A percentile compares a stretch with the other conserved stretches of the same genome.
Evolutionary conservation across 2,329 filamentous ascomycete genomes (phyloP).

Genomic region (Sclerotiophoma versabilis): DNA sequence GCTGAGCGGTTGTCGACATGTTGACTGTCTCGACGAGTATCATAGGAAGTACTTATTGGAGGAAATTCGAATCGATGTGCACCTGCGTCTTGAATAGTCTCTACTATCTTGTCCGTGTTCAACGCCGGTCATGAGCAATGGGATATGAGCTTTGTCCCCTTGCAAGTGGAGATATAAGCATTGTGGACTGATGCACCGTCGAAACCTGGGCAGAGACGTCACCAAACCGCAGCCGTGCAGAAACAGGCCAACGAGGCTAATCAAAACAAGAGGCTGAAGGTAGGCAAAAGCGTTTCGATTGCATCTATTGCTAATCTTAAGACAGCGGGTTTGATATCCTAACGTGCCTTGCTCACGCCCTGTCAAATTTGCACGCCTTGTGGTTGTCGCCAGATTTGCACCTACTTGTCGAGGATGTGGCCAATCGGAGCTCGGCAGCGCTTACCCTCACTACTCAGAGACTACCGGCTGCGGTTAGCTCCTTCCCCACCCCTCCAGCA

Average conservation of each 20-base stretch:
- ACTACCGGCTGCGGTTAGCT: constrained; percentile 8
- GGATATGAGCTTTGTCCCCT: neutral
- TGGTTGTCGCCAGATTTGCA: constrained; percentile 1
- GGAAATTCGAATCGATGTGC: neutral
- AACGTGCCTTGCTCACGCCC: constrained; percentile 7
- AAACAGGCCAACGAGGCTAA: neutral
- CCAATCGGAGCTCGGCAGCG: constrained; percentile 7
- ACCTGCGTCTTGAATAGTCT: neutral
- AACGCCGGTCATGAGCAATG: neutral
- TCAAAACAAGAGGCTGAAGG: neutral
- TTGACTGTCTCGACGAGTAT: neutral
- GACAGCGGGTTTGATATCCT: neutral
- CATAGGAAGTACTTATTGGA: no score
- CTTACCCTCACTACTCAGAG: constrained; percentile 10
- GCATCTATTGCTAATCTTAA: neutral
- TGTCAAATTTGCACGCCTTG: constrained; percentile 6
- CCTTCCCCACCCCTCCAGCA: constrained; percentile 8
- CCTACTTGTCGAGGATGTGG: constrained; percentile 1
- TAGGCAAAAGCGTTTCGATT: neutral
- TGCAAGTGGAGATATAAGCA: no score
- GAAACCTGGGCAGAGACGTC: neutral
- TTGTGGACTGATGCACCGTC: neutral
- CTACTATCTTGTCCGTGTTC: neutral
- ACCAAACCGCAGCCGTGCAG: neutral
- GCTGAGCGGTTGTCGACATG: constrained; percentile 10